A percentile compares a stretch with the other conserved stretches of the same genome.
Evolutionary conservation across 176 grass and related monocot species (phyloP).

Genomic region (Ensete glaucum): DNA sequence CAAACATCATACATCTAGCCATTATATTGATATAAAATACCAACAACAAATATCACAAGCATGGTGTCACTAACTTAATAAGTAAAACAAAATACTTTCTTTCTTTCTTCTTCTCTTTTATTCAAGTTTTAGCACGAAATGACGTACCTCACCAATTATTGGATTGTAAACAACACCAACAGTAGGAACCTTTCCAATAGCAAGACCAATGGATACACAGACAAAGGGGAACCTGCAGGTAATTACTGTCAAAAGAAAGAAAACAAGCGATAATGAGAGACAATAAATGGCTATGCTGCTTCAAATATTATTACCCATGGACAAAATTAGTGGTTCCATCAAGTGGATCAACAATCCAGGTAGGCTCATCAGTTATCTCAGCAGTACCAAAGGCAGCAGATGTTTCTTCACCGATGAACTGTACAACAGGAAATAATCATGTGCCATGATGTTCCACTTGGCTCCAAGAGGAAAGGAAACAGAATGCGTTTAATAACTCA

Average conservation of each 20-base stretch:
- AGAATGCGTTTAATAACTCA: not conserved
- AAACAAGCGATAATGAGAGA: not conserved
- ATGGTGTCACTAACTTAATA: not conserved
- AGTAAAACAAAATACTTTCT: not conserved
- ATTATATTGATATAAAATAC: not conserved
- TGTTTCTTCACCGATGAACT: conserved; percentile 95
- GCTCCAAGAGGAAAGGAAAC: not conserved
- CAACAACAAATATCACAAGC: not conserved
- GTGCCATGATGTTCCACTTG: not conserved
- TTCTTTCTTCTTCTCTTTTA: not conserved
- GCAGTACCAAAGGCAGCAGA: conserved; percentile 61
- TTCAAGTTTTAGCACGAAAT: not conserved
- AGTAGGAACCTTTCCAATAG: conserved; percentile 68
- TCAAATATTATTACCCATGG: conserved; percentile 51
- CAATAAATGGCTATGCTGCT: not conserved
- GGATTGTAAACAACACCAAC: conserved; percentile 90
- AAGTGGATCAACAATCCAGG: conserved; percentile 93
- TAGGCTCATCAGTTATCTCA: conserved; percentile 74
- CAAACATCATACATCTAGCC: not conserved
- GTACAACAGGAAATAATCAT: not conserved
- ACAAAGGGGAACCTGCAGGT: conserved; percentile 78
- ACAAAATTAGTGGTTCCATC: conserved; percentile 99
- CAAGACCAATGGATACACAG: conserved; percentile 88
- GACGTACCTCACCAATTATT: conserved; percentile 74
- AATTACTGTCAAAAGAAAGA: conserved; percentile 15